Evolutionary conservation across 106 monocot genomes (phyloP).

Genomic region (Platanthera zijinensis): DNA sequence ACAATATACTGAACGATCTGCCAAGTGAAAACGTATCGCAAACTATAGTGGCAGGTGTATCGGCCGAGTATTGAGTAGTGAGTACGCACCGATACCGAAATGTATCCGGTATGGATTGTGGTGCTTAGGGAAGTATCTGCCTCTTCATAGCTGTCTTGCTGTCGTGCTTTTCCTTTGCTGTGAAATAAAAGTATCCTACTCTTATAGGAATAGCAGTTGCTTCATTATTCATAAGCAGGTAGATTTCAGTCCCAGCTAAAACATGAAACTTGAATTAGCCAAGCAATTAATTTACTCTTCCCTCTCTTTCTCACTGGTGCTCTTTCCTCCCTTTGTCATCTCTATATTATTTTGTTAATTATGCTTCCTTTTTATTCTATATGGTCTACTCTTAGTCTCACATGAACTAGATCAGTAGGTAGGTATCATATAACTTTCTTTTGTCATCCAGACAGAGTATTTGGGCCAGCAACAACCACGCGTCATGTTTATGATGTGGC

Average conservation of each 20-base stretch:
- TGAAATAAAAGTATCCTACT: not conserved
- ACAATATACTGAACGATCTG: too few relatives aligned
- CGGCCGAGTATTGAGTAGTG: too few relatives aligned
- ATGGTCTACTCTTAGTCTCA: not conserved
- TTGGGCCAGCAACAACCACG: conserved; percentile 94
- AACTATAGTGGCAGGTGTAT: too few relatives aligned
- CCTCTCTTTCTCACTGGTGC: not conserved
- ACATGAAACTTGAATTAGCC: not conserved
- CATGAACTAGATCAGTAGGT: not conserved
- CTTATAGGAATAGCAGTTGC: not conserved
- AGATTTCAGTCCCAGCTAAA: too few relatives aligned
- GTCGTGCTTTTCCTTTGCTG: not conserved
- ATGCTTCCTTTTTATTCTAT: not conserved
- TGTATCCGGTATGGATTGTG: too few relatives aligned
- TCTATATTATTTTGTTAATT: not conserved
- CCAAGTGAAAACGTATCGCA: too few relatives aligned
- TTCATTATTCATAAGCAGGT: not conserved
- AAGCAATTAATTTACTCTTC: too few relatives aligned
- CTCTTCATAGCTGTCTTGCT: not conserved
- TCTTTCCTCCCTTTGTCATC: not conserved
- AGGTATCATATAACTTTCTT: conserved; percentile 2
- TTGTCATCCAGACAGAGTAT: conserved; percentile 69
- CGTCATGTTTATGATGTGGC: conserved; percentile 92
- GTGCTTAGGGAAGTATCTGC: too few relatives aligned
- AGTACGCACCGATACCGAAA: too few relatives aligned